Evolutionary conservation across 176 grass and related monocot genomes (phyloP), one percentile per base, ranked within the genome.

Genomic region (Pharus latifolius): DNA sequence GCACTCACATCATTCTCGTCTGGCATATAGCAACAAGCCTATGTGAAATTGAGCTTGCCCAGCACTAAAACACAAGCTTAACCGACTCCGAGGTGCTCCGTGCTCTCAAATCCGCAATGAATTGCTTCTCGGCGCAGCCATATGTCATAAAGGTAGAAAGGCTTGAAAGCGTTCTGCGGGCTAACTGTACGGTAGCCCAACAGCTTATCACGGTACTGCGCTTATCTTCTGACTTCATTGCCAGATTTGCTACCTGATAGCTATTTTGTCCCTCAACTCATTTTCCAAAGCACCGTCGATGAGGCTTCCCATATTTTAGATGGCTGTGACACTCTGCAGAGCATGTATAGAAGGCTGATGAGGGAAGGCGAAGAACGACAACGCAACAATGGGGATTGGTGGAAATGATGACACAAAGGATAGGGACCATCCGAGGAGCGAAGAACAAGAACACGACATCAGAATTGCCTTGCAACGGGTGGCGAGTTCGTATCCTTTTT

Each of bases 11-110:
- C 53, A 60, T 74, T 14, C 54, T 74, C 12, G 38, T 74, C 5
- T 74, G 70, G 70, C 70, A 74, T 16, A 74, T 74, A 46, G 70
- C 70, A 61, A 74, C 70, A 33, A 61, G 55, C 70, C 0, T 74
- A 0, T 74, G 55, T 34, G 70, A 74, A 38, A 48, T 74, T 19
- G 25, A 74, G 37, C 62, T 65, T 30, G 38, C 62, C 2, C 62
- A 47, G 0, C 25, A 5, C 41, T 65, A 65, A 38, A 65, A 65
- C 25, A 5, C 25, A 47, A 46, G 41, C 25, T 47, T 65, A 30
- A 65, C 40, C 3, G 3, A n/a, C 13, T 31, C 42, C 3, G 26
- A 66, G 25, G 6, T 60, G 10, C 45, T 49, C 23, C 17, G 0
- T 62, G 18, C 55, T 9, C 7, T 62, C 16, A 33, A 60, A 16